Conservation (phyloP, 1,139 yeast species). For the Pichia sp. region DNA sequence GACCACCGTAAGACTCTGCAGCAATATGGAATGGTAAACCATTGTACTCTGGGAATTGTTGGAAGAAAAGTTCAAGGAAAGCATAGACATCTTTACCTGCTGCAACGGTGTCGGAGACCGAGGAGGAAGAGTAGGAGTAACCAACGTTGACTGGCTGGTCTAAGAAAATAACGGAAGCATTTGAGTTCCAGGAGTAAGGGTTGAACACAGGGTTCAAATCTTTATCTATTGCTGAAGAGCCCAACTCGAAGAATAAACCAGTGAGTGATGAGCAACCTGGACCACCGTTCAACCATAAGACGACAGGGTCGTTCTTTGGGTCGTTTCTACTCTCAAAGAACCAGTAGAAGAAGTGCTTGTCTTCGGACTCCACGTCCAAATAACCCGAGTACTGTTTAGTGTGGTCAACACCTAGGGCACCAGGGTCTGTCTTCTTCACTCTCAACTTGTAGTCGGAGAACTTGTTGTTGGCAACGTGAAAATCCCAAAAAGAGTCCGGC, state of each 20-base stretch:
- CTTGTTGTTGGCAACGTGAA: conserved; percentile 37
- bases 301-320: conserved; percentile 57
- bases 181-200: conserved; percentile 66
- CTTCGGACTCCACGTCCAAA: conserved; percentile 50
- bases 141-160: conserved; percentile 80
- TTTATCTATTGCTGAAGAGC: conserved; percentile 54
- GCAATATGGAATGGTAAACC: conserved; percentile 84
- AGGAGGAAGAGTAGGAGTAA: conserved; percentile 61
- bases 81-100: conserved; percentile 95
- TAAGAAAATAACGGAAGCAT: conserved; percentile 64
- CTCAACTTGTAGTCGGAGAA: conserved; percentile 30
- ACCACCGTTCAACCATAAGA: conserved; percentile 72
- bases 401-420: conserved; percentile 39
- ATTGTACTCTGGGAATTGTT: conserved; percentile 81
- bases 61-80: conserved; percentile 82
- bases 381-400: conserved; percentile 65
- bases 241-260: conserved; percentile 63
- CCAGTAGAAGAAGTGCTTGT: conserved; percentile 80
- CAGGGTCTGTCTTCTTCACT: conserved; percentile 30
- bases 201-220: conserved; percentile 47
- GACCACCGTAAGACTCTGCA: conserved; percentile 99
- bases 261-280: conserved; percentile 72
- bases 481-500: conserved; percentile 48
- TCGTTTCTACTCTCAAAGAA: conserved; percentile 68
- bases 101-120: conserved; percentile 71